Base-by-base conservation (phyloP, 129 eudicot species). In the Apium graveolens region DNA sequence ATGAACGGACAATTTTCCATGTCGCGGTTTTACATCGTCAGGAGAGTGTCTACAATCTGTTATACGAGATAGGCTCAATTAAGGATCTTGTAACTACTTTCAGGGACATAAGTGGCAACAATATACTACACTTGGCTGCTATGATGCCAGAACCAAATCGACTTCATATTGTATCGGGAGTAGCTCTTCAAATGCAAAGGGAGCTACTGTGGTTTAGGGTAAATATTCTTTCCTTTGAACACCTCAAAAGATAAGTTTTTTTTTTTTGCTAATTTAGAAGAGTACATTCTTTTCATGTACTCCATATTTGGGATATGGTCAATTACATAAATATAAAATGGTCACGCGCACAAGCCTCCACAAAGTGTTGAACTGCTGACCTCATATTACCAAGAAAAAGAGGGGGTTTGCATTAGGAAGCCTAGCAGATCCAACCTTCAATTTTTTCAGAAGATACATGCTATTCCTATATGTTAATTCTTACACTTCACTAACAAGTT, bases 201-300 rank as follows among this genome's bases (percentile, higher is more conserved):
- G 85, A 82, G 51, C 24, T 82, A 14, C 70, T 35, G 0, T 82
- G 85, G 85, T 82, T 82, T 20, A 45, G 78, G 85, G 85, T 82
- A 68, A 5, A 24, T 11, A 32, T 34, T 14, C 11, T 9, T 34
- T 13, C 38, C n/a, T 31, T 29, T 14, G 2, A 32, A 31, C 35
- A 32, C 20, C 14, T 26, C n/a, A 4, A 13, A 62, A 26, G 69
- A 62, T n/a, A 5, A 1, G 27, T n/a, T 1, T 13, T 60, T 11
- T 49, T 2, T 20, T 49, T 13, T 41, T 44, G 16, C 26, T 20
- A 7, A 49, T 20, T 49, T 16, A 17, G 60, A 49, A 17, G 60
- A 49, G 24, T 20, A 49, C 60, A 5, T 49, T 11, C 16, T 49
- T 49, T 49, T 18, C 20, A 49, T 16, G 3, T 49, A 49, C 16